Base-by-base conservation (phyloP, 2,329 filamentous ascomycete genomes). In the Pseudodiploospora longispora region DNA sequence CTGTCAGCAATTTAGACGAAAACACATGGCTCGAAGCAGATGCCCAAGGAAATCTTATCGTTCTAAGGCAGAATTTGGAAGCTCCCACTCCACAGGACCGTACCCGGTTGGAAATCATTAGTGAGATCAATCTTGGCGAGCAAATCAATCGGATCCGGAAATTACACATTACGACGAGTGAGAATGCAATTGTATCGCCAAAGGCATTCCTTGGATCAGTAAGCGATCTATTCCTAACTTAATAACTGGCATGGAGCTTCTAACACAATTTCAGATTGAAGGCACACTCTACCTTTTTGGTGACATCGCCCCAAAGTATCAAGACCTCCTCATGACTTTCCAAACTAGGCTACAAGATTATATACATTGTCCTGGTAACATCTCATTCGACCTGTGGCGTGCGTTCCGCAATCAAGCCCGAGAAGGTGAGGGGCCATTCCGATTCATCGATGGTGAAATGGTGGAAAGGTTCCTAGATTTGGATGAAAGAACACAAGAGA, bases 401-500 rank as follows among this genome's bases (percentile, higher is more conserved):
- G 85, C 85, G 0, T 95, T 91, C 67, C 80, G 80, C 48, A 94
- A 81, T 43, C 71, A 79, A 27, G 78, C 85, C 47, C 77, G 79
- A 0, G 82, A 85, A 3, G 86, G 85, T 0, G 82, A 85, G 1
- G 87, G 84, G 34, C 91, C 93, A 0, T 86, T 80, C 57, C 76
- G 91, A 2, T 97, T 97, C 56, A 78, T 98, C 9, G 93, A 98
- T 57, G 93, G 91, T 0, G 91, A 96, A 60, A 71, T 97, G 55
- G 73, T 98, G 9, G 91, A 97, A 66, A 67, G 79, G 41, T 96
- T 96, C 59, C 63, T 97, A 52, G 82, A 89, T 50, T 69, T 86
- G 50, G 71, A 76, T 38, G 79, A 83, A 44, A 68, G 70, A 33
- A 66, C 66, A 35, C 80, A 82, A 63, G 68, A 66, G 52, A 60